These are phyloP conservation scores for Penicillium waksmanii DNA, from an alignment of 495 filamentous ascomycete species.

Conservation along the genomic window DNA sequence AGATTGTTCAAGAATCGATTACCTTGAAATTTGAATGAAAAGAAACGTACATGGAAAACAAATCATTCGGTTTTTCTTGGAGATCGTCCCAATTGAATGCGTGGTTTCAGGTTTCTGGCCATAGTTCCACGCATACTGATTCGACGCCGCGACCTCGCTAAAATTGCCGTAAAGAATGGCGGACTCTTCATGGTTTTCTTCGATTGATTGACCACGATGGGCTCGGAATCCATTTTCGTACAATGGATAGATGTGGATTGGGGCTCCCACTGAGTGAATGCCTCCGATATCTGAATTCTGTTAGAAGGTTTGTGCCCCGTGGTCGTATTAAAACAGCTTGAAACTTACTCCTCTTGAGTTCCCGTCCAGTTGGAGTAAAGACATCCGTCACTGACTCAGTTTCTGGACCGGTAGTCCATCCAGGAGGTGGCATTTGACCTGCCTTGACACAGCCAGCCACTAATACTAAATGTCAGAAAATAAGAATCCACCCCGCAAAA, in stretches of 20 bases:
- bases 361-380: constrained; percentile 18
- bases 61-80: constrained; percentile 57
- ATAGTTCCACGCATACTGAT: constrained; percentile 52
- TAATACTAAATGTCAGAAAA: constrained; percentile 22
- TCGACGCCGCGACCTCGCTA: constrained; percentile 46
- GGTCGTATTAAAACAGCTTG: constrained; percentile 1
- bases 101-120: constrained; percentile 39
- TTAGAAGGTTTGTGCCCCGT: background rate
- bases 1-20: no score
- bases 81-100: constrained; percentile 45
- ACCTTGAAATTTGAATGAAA: background rate
- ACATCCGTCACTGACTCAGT: constrained; percentile 30
- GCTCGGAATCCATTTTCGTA: constrained; percentile 59
- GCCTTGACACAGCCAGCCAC: constrained; percentile 38
- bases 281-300: constrained; percentile 37
- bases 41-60: constrained; percentile 51
- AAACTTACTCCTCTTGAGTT: constrained; percentile 9
- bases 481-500: constrained; percentile 17
- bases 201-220: constrained; percentile 47
- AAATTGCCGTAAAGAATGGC: constrained; percentile 54
- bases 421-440: constrained; percentile 48
- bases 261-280: constrained; percentile 50
- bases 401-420: constrained; percentile 42
- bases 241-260: constrained; percentile 58
- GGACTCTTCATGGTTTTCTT: constrained; percentile 53